phyloP scores from a whole-genome alignment of 306 rosid genomes.

The Potentilla sterilis region DNA sequence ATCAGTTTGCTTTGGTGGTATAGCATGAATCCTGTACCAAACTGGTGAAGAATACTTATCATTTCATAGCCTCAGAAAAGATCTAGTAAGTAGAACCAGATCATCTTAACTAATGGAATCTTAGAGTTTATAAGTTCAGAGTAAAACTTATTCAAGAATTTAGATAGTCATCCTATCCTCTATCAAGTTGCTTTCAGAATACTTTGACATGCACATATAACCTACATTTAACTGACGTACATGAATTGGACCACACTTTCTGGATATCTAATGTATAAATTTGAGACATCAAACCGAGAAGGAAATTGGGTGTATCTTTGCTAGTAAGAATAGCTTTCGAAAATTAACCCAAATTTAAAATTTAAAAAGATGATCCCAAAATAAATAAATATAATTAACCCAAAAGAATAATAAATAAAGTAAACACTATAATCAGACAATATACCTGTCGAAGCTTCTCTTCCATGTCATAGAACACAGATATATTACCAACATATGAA shows the following conservation, averaged over 20 bases:
- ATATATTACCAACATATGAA: conserved; percentile 87
- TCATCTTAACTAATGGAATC: conserved; percentile 14
- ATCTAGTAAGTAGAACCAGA: conserved; percentile 19
- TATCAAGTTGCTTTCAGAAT: conserved; percentile 1
- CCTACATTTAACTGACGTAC: background rate
- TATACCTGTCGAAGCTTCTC: conserved; percentile 79
- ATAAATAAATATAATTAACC: background rate
- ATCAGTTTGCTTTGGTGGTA: conserved; percentile 1
- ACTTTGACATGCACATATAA: conserved; percentile 1
- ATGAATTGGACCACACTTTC: background rate
- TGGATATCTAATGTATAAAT: background rate
- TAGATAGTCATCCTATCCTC: background rate
- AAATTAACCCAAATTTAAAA: conserved; percentile 20
- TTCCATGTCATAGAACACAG: conserved; percentile 79
- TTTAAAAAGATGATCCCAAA: conserved; percentile 13
- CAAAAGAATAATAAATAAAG: background rate
- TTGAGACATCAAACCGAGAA: background rate
- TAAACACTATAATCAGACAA: conserved; percentile 9
- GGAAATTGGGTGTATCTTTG: background rate
- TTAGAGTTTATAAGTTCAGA: conserved; percentile 3
- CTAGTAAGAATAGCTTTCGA: conserved; percentile 11
- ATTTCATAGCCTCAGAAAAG: conserved; percentile 27
- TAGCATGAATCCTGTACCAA: conserved; percentile 12
- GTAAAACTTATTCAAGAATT: background rate
- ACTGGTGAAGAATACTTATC: conserved; percentile 13